Conservation (phyloP, 306 rosid species). For the Canavalia ensiformis region DNA sequence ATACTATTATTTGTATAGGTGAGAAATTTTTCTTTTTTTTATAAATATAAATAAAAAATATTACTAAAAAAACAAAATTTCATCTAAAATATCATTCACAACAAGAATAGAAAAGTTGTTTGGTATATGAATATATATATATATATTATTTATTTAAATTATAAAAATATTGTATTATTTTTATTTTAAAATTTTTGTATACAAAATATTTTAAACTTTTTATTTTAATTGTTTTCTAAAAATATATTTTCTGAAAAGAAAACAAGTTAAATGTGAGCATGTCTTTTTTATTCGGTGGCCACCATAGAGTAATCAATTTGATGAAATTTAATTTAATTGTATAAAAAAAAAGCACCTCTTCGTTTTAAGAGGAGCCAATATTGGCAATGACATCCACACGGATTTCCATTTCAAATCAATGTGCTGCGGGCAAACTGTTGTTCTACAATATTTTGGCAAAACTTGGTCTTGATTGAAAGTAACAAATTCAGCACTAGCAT, state of each 20-base stretch:
- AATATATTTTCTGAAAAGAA: too few species aligned
- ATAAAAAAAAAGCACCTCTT: neutral
- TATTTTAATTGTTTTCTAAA: too few species aligned
- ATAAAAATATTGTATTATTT: too few species aligned
- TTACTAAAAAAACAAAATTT: too few species aligned
- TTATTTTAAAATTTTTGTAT: too few species aligned
- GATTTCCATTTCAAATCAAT: slow-evolving; percentile 28
- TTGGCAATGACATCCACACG: slow-evolving; percentile 34
- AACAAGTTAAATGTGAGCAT: neutral
- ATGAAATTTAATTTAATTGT: neutral
- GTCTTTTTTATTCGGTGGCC: neutral
- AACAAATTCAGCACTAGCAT: slow-evolving; percentile 19
- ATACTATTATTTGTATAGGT: too few species aligned
- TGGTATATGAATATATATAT: too few species aligned
- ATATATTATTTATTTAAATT: too few species aligned
- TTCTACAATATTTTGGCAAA: neutral
- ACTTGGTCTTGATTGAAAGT: neutral
- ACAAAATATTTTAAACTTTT: too few species aligned
- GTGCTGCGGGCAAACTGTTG: neutral
- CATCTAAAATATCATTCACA: neutral
- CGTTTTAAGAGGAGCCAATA: neutral
- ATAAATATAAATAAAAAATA: too few species aligned
- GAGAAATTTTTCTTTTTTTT: too few species aligned
- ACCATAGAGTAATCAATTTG: neutral
- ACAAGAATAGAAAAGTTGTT: neutral